Evolutionary conservation across 2,329 filamentous ascomycete species (phyloP).

Genomic region (Venturia oleaginea): DNA sequence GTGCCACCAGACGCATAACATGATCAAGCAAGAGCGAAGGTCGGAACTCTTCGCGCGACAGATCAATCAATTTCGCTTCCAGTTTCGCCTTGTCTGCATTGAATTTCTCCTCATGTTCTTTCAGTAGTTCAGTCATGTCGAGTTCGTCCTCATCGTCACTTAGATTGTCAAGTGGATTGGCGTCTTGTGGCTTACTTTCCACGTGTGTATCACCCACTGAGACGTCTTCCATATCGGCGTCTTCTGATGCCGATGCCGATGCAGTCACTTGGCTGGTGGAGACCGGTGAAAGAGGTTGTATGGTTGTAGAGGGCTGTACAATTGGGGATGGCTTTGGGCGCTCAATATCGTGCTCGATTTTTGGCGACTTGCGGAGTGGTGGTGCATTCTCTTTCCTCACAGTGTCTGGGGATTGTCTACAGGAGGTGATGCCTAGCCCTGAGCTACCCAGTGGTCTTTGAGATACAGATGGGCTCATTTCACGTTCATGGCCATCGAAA

Average conservation of each 20-base stretch:
- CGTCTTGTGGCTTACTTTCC: background rate
- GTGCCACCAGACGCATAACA: conserved; percentile 10
- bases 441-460: background rate
- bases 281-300: background rate
- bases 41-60: conserved; percentile 12
- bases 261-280: background rate
- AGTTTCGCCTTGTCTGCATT: conserved; percentile 13
- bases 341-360: background rate
- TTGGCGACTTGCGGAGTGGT: conserved; percentile 2
- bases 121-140: conserved; percentile 8
- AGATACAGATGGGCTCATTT: conserved; percentile 14
- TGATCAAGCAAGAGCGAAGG: conserved; percentile 6
- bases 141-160: conserved; percentile 14
- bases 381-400: background rate
- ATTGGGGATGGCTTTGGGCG: background rate
- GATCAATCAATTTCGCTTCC: conserved; percentile 13
- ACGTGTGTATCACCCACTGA: background rate
- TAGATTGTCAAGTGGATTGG: background rate
- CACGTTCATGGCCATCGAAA: conserved; percentile 34
- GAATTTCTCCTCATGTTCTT: conserved; percentile 14
- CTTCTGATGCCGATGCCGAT: background rate
- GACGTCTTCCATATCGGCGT: conserved; percentile 8
- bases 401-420: background rate
- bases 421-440: background rate
- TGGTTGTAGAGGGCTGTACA: background rate